Conservation (phyloP, 768 basidiomycete genomes). For the Collybia mongolica region DNA sequence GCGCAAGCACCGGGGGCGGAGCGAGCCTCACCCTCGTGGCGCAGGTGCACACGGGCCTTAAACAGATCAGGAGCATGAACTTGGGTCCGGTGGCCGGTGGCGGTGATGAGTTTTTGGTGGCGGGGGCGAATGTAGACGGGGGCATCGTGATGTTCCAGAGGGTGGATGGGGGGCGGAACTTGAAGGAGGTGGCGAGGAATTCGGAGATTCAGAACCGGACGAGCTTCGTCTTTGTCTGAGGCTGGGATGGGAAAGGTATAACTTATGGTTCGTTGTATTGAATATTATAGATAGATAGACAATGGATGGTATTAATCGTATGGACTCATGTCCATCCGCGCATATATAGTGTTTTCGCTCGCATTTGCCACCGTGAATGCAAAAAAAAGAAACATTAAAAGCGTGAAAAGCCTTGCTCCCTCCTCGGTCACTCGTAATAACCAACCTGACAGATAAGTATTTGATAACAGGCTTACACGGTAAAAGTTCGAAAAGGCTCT, state of each 20-base stretch:
- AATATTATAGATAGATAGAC: too few species aligned
- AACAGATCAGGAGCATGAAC: slow-evolving; percentile 55
- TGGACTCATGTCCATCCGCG: too few species aligned
- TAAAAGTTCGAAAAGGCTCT: too few species aligned
- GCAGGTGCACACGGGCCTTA: slow-evolving; percentile 53
- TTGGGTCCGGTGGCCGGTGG: slow-evolving; percentile 39
- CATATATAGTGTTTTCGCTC: too few species aligned
- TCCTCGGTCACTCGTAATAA: too few species aligned
- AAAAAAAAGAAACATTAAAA: too few species aligned
- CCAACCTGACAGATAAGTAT: too few species aligned
- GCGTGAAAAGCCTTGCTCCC: too few species aligned
- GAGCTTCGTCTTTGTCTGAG: slow-evolving; percentile 19
- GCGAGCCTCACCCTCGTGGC: slow-evolving; percentile 35
- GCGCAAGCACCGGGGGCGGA: background rate
- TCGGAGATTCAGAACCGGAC: slow-evolving; percentile 33
- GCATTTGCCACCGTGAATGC: too few species aligned
- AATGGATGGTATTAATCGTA: too few species aligned
- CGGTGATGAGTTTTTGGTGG: slow-evolving; percentile 50
- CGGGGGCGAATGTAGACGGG: slow-evolving; percentile 47
- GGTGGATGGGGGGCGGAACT: slow-evolving; percentile 48
- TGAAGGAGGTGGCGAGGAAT: slow-evolving; percentile 54
- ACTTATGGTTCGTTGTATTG: too few species aligned
- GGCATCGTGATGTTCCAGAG: slow-evolving; percentile 61
- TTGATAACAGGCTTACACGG: too few species aligned
- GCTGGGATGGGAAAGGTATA: background rate